Evolutionary conservation across 2,329 filamentous ascomycete species (phyloP).

Genomic region (Falciphora oryzae): DNA sequence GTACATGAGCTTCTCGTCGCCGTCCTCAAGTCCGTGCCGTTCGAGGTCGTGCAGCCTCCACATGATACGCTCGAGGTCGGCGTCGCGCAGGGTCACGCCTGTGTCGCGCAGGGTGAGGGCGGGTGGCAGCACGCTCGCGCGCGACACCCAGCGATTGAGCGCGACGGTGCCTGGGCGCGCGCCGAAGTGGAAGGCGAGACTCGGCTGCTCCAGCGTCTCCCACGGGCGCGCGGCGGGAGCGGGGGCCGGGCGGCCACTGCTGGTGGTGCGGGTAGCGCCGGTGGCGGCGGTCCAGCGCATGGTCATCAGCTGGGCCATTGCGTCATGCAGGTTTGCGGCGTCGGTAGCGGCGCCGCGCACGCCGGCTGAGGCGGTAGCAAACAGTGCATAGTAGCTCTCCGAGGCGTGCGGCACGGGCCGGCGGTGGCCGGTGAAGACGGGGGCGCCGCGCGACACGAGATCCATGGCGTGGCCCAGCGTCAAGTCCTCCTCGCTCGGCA

Average conservation of each 20-base stretch:
- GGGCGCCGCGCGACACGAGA: slow-evolving; percentile 52
- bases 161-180: slow-evolving; percentile 63
- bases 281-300: slow-evolving; percentile 34
- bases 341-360: slow-evolving; percentile 40
- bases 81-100: slow-evolving; percentile 52
- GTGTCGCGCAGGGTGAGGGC: slow-evolving; percentile 52
- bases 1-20: slow-evolving; percentile 54
- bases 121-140: slow-evolving; percentile 51
- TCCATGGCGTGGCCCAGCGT: slow-evolving; percentile 49
- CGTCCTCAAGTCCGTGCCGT: slow-evolving; percentile 44
- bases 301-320: slow-evolving; percentile 55
- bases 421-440: slow-evolving; percentile 50
- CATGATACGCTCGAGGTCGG: slow-evolving; percentile 52
- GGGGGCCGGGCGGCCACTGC: slow-evolving; percentile 21
- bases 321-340: slow-evolving; percentile 42
- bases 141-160: slow-evolving; percentile 61
- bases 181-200: slow-evolving; percentile 63
- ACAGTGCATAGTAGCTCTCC: slow-evolving; percentile 51
- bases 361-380: slow-evolving; percentile 41
- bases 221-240: slow-evolving; percentile 47
- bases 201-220: slow-evolving; percentile 71
- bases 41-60: slow-evolving; percentile 55
- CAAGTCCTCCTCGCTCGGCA: slow-evolving; percentile 44
- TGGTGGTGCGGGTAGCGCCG: neutral
- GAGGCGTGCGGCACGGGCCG: slow-evolving; percentile 48